phyloP scores from a whole-genome alignment of 371 early-diverging fungal genomes.

The Mucor indicus region DNA sequence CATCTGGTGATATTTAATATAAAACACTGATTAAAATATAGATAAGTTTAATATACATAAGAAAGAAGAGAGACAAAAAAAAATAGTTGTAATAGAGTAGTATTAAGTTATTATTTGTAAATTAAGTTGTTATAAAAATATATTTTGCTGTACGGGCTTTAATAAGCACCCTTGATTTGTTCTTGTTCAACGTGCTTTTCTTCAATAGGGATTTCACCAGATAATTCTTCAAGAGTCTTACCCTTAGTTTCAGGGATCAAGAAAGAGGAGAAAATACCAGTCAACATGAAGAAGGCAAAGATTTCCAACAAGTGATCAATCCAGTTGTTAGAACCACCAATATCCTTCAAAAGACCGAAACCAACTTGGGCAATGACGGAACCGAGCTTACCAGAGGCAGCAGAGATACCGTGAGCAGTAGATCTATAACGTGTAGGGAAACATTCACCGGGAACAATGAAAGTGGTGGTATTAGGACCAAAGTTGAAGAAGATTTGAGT shows the following conservation, averaged over 20 bases:
- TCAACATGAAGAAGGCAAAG: constrained; percentile 76
- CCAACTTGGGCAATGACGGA: constrained; percentile 79
- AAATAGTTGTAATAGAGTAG: no score
- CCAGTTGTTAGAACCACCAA: constrained; percentile 62
- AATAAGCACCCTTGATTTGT: constrained; percentile 19
- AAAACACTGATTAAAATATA: no score
- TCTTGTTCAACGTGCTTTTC: constrained; percentile 4
- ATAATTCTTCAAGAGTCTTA: constrained; percentile 41
- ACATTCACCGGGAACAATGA: constrained; percentile 82
- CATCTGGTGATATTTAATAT: no score
- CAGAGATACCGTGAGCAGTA: constrained; percentile 87
- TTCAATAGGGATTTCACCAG: constrained; percentile 30
- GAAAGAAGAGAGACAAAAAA: no score
- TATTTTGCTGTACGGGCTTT: no score
- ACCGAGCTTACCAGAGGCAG: constrained; percentile 83
- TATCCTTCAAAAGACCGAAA: constrained; percentile 69
- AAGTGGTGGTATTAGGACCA: constrained; percentile 84
- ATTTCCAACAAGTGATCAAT: constrained; percentile 69
- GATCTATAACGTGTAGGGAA: constrained; percentile 87
- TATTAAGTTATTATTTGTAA: no score
- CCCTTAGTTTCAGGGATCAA: constrained; percentile 49
- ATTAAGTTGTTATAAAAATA: no score
- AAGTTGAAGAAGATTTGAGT: constrained; percentile 89
- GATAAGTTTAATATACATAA: no score
- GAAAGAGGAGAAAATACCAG: constrained; percentile 63